These are phyloP conservation scores for Colletotrichum lindemuthianum DNA, from an alignment of 2,329 filamentous ascomycete genomes.

Conservation along the genomic window DNA sequence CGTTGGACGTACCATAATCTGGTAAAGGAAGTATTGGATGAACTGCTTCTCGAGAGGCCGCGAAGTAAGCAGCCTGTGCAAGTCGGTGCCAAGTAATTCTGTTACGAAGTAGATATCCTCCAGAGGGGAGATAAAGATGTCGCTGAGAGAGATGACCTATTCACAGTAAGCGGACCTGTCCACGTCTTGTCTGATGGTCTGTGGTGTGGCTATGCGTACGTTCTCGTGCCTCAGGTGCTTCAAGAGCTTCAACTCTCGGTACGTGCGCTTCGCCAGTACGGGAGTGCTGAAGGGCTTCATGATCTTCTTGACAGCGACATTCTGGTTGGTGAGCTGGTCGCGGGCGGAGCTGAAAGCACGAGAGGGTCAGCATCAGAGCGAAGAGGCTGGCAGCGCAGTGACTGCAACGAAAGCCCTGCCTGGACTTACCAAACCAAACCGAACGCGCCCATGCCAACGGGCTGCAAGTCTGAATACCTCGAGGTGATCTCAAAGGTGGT, in stretches of 20 bases:
- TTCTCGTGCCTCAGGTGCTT: slow-evolving; percentile 98
- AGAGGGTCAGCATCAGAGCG: slow-evolving; percentile 23
- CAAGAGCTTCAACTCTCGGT: slow-evolving; percentile 94
- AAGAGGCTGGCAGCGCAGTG: neutral
- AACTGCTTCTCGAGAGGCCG: slow-evolving; percentile 98
- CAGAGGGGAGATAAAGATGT: slow-evolving; percentile 99
- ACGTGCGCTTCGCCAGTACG: slow-evolving; percentile 96
- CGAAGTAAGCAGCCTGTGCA: slow-evolving; percentile 94
- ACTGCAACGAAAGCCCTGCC: slow-evolving; percentile 27
- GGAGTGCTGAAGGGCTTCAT: slow-evolving; percentile 99
- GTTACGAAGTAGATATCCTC: slow-evolving; percentile 99
- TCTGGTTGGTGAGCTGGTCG: slow-evolving; percentile 96
- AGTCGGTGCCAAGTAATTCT: slow-evolving; percentile 94
- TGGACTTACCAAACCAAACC: slow-evolving; percentile 89
- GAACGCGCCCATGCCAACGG: slow-evolving; percentile 99
- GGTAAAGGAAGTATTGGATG: slow-evolving; percentile 99
- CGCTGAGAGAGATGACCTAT: slow-evolving; percentile 95
- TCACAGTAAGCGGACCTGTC: slow-evolving; percentile 38
- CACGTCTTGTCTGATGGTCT: neutral
- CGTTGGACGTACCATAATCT: slow-evolving; percentile 83
- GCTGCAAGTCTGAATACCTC: slow-evolving; percentile 96
- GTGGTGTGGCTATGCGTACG: slow-evolving; percentile 59
- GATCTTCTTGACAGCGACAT: slow-evolving; percentile 99
- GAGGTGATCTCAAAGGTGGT: slow-evolving; percentile 99
- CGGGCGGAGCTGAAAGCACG: slow-evolving; percentile 79